These are phyloP conservation scores for Malus hybrid DNA, from an alignment of 331 rosid species.

Conservation along the genomic window DNA sequence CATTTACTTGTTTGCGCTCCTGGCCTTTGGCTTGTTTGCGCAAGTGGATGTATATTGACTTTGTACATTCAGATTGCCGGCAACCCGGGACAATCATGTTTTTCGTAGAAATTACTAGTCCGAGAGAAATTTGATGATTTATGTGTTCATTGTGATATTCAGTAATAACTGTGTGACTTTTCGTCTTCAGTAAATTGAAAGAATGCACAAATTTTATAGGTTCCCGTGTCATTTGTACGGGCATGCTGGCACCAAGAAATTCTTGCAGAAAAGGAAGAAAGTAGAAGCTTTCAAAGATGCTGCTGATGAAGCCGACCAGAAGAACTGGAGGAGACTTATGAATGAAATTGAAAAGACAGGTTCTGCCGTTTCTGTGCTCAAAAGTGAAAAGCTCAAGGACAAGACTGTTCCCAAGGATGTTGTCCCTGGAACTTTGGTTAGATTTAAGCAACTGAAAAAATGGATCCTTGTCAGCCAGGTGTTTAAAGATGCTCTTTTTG, in stretches of 20 bases:
- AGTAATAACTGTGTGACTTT: neutral
- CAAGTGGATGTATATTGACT: neutral
- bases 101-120: neutral
- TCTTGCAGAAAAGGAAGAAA: conserved; percentile 63
- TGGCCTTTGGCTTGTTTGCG: neutral
- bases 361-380: conserved; percentile 69
- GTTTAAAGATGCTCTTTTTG: neutral
- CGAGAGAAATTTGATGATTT: neutral
- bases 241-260: conserved; percentile 74
- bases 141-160: neutral
- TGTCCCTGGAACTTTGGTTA: conserved; percentile 70
- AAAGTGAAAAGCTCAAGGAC: conserved; percentile 33
- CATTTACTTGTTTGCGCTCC: neutral
- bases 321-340: conserved; percentile 82
- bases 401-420: conserved; percentile 49
- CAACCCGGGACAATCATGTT: neutral
- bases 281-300: conserved; percentile 57
- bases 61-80: neutral
- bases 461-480: conserved; percentile 94
- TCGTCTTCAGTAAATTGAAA: conserved; percentile 31
- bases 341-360: conserved; percentile 62
- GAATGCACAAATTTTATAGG: conserved; percentile 26
- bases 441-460: conserved; percentile 73
- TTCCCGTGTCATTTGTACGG: conserved; percentile 48
- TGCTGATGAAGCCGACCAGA: conserved; percentile 72